These are phyloP conservation scores for Striga asiatica DNA, from an alignment of 257 asterid genomes.

Conservation along the genomic window DNA sequence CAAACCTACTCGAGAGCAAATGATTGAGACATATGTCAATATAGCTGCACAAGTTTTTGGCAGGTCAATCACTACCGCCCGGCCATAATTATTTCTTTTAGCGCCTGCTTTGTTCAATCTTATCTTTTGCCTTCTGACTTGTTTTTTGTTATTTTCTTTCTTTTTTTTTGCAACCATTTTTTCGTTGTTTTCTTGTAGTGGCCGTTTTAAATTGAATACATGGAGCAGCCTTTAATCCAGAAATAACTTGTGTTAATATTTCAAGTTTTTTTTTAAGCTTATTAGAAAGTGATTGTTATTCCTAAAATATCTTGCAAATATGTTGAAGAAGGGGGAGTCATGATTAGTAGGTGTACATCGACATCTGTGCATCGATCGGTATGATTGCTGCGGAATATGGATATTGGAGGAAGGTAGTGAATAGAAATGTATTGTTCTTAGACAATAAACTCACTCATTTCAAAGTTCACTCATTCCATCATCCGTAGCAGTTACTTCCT, in stretches of 20 bases:
- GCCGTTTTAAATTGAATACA: too few species aligned
- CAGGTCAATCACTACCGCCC: conserved; percentile 33
- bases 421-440: background rate
- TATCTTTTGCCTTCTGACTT: background rate
- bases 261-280: too few species aligned
- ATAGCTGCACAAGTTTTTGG: conserved; percentile 85
- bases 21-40: conserved; percentile 58
- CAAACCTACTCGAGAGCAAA: conserved; percentile 42
- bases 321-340: too few species aligned
- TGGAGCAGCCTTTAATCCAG: too few species aligned
- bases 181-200: too few species aligned
- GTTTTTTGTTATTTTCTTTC: background rate
- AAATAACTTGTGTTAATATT: too few species aligned
- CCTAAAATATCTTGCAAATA: too few species aligned
- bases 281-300: too few species aligned
- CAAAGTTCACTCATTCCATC: too few species aligned
- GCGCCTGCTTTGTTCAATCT: background rate
- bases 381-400: background rate
- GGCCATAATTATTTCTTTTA: background rate
- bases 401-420: background rate
- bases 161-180: background rate
- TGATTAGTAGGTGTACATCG: background rate
- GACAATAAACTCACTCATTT: too few species aligned
- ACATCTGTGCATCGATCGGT: background rate
- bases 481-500: too few species aligned